Percentiles rank a stretch among this genome's conserved stretches.
These are phyloP conservation scores for Pseudogymnoascus sp. DNA, from an alignment of 2,329 filamentous ascomycete genomes.

Conservation along the genomic window DNA sequence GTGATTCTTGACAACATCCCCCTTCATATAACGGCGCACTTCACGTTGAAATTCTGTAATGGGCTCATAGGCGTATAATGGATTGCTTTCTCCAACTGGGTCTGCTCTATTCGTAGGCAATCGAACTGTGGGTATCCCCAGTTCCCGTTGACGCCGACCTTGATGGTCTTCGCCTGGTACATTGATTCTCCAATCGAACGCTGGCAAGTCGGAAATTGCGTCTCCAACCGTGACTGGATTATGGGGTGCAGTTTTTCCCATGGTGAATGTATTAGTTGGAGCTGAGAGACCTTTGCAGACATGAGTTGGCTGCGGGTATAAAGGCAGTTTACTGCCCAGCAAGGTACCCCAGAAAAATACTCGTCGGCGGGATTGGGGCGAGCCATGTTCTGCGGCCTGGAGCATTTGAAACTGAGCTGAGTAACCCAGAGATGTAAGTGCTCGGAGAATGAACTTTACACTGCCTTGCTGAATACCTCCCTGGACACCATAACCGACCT, in stretches of 20 bases:
- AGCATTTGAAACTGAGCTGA: constrained; percentile 16
- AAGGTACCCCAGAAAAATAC: constrained; percentile 17
- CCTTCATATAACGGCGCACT: neutral
- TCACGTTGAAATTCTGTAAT: constrained; percentile 5
- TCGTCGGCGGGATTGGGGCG: constrained; percentile 14
- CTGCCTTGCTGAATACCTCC: neutral
- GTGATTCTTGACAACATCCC: neutral
- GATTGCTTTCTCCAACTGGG: neutral
- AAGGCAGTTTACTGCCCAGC: constrained; percentile 12
- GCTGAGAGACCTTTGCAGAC: neutral
- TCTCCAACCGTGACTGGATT: constrained; percentile 12
- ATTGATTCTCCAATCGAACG: constrained; percentile 1
- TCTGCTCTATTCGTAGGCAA: neutral
- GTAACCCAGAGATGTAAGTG: constrained; percentile 17
- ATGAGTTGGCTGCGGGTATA: constrained; percentile 15
- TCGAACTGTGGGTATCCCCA: neutral
- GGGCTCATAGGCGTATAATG: neutral
- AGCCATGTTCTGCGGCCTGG: constrained; percentile 13
- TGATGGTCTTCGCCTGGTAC: neutral
- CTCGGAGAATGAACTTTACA: constrained; percentile 17
- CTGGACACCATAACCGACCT: neutral
- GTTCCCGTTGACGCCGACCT: neutral
- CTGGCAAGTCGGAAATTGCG: constrained; percentile 15
- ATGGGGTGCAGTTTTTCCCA: constrained; percentile 12
- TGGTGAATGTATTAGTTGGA: constrained; percentile 10